These are phyloP conservation scores for Gastrodia elata DNA, from an alignment of 106 monocot species.

Conservation along the genomic window DNA sequence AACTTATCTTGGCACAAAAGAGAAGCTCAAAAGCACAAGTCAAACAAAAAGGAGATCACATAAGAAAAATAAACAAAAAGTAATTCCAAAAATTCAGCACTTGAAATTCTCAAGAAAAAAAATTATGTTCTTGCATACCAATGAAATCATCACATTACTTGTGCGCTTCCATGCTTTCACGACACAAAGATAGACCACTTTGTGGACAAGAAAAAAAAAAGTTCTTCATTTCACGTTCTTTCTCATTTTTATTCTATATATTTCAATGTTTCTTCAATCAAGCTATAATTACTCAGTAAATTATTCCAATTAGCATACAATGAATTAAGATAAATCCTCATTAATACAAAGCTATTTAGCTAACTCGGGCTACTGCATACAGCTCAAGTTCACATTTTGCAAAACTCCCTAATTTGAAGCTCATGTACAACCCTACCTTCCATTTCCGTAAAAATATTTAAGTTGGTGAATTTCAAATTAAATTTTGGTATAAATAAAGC, in stretches of 20 bases:
- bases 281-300: background rate
- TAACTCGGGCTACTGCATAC: background rate
- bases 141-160: background rate
- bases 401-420: background rate
- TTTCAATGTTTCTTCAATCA: background rate
- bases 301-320: background rate
- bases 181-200: background rate
- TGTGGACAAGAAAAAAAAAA: background rate
- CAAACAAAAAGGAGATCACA: background rate
- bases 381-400: background rate
- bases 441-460: background rate
- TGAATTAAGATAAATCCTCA: background rate
- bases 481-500: background rate
- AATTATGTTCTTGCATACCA: background rate
- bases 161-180: background rate
- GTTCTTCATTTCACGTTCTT: background rate
- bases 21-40: background rate
- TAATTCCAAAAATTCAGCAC: background rate
- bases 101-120: background rate
- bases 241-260: background rate
- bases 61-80: background rate
- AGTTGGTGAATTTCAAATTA: background rate
- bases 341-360: background rate
- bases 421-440: background rate
- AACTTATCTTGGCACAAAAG: background rate